Evolutionary conservation across 73 alveolate genomes (phyloP), one percentile per base, ranked within the genome.

Genomic region (Paramecium primaurelia): DNA sequence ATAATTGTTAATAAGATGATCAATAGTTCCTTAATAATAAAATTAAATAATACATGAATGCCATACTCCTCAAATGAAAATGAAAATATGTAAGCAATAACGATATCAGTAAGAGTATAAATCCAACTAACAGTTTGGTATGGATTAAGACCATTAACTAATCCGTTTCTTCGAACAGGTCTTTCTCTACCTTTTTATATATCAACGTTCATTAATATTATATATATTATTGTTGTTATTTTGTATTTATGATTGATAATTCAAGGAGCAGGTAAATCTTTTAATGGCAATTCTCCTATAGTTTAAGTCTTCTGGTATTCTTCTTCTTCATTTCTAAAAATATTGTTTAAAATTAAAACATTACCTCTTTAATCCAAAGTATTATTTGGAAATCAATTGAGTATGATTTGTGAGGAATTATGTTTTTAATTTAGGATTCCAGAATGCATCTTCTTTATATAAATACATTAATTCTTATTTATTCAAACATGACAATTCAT

Each of bases 391-490:
- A 37, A 75, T 75, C 37, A 75, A 75, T 75, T 75, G 22, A 40
- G 64, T 37, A 20, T 75, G 88, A 75, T 40, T 75, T 32, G 88
- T 51, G 0, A 95, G 59, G 95, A 95, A 95, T 25, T 86, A 95
- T 45, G 92, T 93, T 71, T 91, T 92, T 18, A 92, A 68, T 42
- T 94, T 96, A 37, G 94, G 92, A 69, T 95, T 95, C 98, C 98
- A 95, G 91, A 92, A 94, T 86, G 92, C 89, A 34, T 93, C 95
- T 9, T 95, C 97, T 45, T 94, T 94, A 75, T 94, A 94, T 77
- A 95, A 89, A 32, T 86, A 93, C 59, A 95, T 58, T 59, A 69
- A 58, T 11, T 93, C 93, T 54, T 60, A 71, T 51, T 96, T 94
- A 90, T 84, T 90, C 96, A 94, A 93, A 92, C 96, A 92, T 58